Evolutionary conservation across 768 basidiomycete species (phyloP), one percentile per base, ranked within the genome.

Genomic region (Collybia mongolica): DNA sequence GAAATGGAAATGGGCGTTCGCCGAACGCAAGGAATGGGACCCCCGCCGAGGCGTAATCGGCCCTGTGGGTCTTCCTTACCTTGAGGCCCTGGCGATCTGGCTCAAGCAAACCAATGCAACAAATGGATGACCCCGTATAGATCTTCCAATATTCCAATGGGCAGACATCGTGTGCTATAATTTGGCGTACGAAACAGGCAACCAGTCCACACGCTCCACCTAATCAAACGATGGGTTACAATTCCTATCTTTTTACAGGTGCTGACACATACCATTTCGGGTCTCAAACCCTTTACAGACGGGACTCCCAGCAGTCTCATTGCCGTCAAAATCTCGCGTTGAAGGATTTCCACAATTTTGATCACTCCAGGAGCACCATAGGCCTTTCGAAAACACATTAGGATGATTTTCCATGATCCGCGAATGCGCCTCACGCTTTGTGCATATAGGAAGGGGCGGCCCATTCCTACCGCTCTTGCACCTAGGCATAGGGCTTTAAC

Each of bases 401-500:
- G 17, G 22, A 39, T 43, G 14, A 36, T 19, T 20, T 14, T 4
- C 14, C 12, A 52, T 15, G 18, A 15, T n/a, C 4, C 20, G 20
- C n/a, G 5, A 38, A 19, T 20, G 29, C 8, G 11, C 62, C 79
- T 60, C 66, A 90, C 89, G 59, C 88, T 88, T 68, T 90, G 86
- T 1, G 88, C 92, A 60, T 89, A 96, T 9, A 97, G 74, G 74
- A 94, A 90, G 12, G 88, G 77, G 12, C 94, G 75, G 2, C 94
- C 94, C 26, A 97, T 70, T 3, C 94, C 93, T 15, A 94, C 90
- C 6, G 87, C 90, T 54, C 70, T 85, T 2, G 94, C 94, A 8
- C 94, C 94, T 6, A 97, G 74, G 62, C 92, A 95, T 8, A 96
- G 69, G 0, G 93, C 93, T 66, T 96, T 97, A 42, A 97, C 70